Evolutionary conservation across 768 basidiomycete species (phyloP), one percentile per base, ranked within the genome.

Genomic region (Amanita subjunquillea): DNA sequence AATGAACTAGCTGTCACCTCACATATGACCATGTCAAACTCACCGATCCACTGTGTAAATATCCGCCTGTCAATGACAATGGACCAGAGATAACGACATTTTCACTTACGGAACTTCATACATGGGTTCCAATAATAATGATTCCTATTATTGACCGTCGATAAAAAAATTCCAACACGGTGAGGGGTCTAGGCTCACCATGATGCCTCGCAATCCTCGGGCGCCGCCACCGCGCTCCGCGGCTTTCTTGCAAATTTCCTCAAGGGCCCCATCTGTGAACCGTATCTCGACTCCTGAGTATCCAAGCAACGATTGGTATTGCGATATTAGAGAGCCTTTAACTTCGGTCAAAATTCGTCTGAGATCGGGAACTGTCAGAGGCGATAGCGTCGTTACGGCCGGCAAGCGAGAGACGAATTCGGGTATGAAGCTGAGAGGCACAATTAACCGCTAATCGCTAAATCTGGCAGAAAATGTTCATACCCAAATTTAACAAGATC

Each of bases 371-470:
- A 87, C 77, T 4, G 87, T 85, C 2, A 97, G 74, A 5, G 88
- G 85, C 5, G 85, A 67, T 5, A 98, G 76, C 1, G 91, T 82
- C 3, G 94, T 88, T 34, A 93, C 76, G n/a, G 91, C 85, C 4
- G 94, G 94, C n/a, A 96, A 68, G 27, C 95, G 87, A 15, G 89
- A 91, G 48, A 95, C 78, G 59, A 98, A 97, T 68, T 98, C 94
- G 22, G 94, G 94, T 54, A 97, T 97, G 57, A 96, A 88, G 3
- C 88, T 87, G 54, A 29, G 27, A 17, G 4, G 46, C n/a, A 17
- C 15, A n/a, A 32, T 44, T 30, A 36, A 23, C 52, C 32, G 46
- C 45, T 17, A 29, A 42, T 36, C 58, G 40, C 22, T 12, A 43
- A 7, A 4, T 37, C 7, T 34, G 22, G 27, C 48, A 30, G 20